phyloP scores from a whole-genome alignment of 352 stramenopile genomes.

The Globisporangium cylindrosporum region DNA sequence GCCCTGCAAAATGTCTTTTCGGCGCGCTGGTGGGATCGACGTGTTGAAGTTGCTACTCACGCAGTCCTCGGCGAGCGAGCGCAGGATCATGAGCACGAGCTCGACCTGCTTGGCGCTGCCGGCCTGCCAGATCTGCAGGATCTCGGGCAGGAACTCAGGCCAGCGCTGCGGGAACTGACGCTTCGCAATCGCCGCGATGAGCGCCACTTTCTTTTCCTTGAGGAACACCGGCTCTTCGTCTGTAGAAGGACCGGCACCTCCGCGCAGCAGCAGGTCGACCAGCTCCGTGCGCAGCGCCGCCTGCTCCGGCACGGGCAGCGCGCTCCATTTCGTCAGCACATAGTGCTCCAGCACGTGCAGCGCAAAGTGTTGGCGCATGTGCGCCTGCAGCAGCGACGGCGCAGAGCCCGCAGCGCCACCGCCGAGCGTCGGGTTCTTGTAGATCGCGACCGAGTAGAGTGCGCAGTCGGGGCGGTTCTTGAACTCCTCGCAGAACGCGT shows the following conservation, averaged over 20 bases:
- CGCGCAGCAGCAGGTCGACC: conserved; percentile 48
- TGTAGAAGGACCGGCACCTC: neutral
- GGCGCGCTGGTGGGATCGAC: conserved; percentile 62
- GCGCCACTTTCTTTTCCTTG: conserved; percentile 74
- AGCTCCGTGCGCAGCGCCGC: conserved; percentile 47
- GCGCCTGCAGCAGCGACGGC: conserved; percentile 29
- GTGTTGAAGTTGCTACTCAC: conserved; percentile 80
- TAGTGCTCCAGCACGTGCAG: conserved; percentile 76
- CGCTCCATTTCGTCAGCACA: conserved; percentile 56
- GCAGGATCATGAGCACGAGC: conserved; percentile 66
- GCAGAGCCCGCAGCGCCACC: conserved; percentile 1
- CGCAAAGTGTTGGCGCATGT: conserved; percentile 73
- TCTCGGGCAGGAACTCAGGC: conserved; percentile 59
- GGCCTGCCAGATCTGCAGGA: conserved; percentile 60
- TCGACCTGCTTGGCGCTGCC: conserved; percentile 50
- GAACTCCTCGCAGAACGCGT: conserved; percentile 75
- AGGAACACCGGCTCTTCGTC: conserved; percentile 58
- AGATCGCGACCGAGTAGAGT: conserved; percentile 71
- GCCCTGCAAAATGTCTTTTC: conserved; percentile 79
- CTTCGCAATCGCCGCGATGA: conserved; percentile 74
- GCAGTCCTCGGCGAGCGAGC: conserved; percentile 76
- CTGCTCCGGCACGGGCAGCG: conserved; percentile 41
- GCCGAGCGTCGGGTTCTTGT: conserved; percentile 41
- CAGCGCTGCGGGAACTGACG: conserved; percentile 82
- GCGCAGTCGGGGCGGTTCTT: conserved; percentile 68